Percentiles rank a stretch among this genome's conserved stretches.
Evolutionary conservation across 345 rosid genomes (phyloP).

Genomic region (Gossypium arboreum): DNA sequence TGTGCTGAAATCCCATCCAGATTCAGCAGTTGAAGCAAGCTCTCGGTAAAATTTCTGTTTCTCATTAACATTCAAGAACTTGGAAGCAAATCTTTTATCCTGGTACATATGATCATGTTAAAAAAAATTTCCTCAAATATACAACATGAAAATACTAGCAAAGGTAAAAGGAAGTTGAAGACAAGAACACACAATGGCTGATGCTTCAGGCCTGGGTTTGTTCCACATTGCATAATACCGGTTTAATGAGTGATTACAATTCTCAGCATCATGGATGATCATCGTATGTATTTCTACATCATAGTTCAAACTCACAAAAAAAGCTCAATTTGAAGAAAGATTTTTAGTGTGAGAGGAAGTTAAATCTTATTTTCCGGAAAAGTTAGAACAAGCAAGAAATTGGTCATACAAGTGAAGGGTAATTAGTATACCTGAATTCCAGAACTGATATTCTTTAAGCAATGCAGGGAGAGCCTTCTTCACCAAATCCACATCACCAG

Average conservation of each 20-base stretch:
- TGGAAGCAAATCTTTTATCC: constrained; percentile 67
- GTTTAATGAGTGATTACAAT: constrained; percentile 44
- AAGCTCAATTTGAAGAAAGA: background rate
- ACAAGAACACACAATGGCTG: constrained; percentile 43
- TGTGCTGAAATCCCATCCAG: constrained; percentile 89
- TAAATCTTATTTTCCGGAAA: background rate
- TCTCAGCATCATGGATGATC: constrained; percentile 43
- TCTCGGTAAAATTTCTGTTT: constrained; percentile 64
- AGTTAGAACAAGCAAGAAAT: background rate
- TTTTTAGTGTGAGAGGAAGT: constrained; percentile 7
- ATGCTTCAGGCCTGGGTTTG: constrained; percentile 80
- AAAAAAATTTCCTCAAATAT: background rate
- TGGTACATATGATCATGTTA: constrained; percentile 24
- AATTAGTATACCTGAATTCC: constrained; percentile 57
- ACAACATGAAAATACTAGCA: background rate
- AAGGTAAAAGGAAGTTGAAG: constrained; percentile 1
- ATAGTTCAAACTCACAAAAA: background rate
- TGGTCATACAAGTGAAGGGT: background rate
- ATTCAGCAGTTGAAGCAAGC: constrained; percentile 81
- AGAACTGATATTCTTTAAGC: constrained; percentile 68
- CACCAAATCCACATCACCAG: constrained; percentile 59
- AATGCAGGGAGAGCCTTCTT: constrained; percentile 57
- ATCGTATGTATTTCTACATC: constrained; percentile 50
- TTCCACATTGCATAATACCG: constrained; percentile 94
- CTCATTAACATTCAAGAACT: constrained; percentile 36